Base-by-base conservation (phyloP, 139 green algal species). In the Chlamydomonas schloesseri region DNA sequence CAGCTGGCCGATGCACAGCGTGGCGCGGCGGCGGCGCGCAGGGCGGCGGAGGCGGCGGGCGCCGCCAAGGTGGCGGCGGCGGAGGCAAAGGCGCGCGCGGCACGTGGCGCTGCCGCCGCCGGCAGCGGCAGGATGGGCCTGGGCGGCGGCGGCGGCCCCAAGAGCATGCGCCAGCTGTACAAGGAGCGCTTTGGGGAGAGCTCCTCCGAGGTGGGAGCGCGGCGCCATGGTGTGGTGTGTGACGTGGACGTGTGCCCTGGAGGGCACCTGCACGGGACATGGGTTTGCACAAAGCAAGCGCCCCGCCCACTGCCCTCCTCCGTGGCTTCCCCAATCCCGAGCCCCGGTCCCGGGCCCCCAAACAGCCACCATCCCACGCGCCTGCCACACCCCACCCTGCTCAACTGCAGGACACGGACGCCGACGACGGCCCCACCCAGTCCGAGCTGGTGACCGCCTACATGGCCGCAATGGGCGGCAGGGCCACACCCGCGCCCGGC, bases 141-240 rank as follows among this genome's bases (percentile, higher is more conserved):
- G 42, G 78, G 78, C 31, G 78, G 78, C 78, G 78, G 78, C n/a
- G 46, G 24, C 1, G 78, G 78, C 10, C 78, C 78, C 64, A 84
- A 84, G 65, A 84, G 13, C 13, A 10, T 84, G 64, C 62, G 78
- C 64, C 42, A 84, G 78, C 78, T 84, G 18, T 84, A 84, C 78
- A 28, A 28, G 78, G 78, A 84, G 21, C 78, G 78, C 18, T 84
- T 84, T 26, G 78, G 78, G 5, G 77, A 84, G 3, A 75, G 46
- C 78, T 50, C 67, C 67, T 31, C 26, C 17, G 68, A 73, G 17
- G 11, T 14, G 62, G 62, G 73, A 36, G 72, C 6, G 50, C 47
- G 17, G 69, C 34, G 34, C n/a, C n/a, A 8, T 50, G 42, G 42
- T 50, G 42, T 50, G 42, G 42, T 50, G 42, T 50, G 42, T 50